Percentiles rank a stretch among this genome's conserved stretches.
Conservation (phyloP, 2,329 filamentous ascomycete genomes). For the Ophiostoma sp. region DNA sequence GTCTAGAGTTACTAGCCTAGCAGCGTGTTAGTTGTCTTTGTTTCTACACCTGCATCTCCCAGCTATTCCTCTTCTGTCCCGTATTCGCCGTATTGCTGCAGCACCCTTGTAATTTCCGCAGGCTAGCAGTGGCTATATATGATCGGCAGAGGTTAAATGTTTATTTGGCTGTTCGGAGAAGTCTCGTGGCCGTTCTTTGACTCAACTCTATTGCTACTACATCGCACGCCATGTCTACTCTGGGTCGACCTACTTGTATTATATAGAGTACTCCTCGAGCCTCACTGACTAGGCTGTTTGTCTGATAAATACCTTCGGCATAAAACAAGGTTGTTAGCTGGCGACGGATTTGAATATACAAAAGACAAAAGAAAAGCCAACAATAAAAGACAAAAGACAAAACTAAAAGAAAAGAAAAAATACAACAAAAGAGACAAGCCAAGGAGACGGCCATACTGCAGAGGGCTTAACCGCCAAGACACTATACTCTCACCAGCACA, state of each 20-base stretch:
- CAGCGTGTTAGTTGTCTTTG: background rate
- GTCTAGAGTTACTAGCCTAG: background rate
- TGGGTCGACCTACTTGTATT: too few species aligned
- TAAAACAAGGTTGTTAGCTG: background rate
- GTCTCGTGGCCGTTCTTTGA: background rate
- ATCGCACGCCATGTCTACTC: too few species aligned
- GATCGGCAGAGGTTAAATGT: background rate
- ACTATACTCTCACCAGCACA: background rate
- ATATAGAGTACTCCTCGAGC: background rate
- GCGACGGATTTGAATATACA: background rate
- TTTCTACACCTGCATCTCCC: too few species aligned
- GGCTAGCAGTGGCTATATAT: background rate
- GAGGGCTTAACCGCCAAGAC: background rate
- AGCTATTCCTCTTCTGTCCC: conserved; percentile 13
- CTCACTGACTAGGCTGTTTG: background rate
- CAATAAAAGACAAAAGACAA: background rate
- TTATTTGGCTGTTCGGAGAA: background rate
- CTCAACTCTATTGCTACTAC: background rate
- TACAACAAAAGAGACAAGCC: background rate
- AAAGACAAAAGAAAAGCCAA: background rate
- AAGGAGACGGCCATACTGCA: background rate
- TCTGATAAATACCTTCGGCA: background rate
- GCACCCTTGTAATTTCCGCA: conserved; percentile 8
- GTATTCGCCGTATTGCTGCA: conserved; percentile 3
- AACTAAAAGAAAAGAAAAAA: background rate